Base-by-base conservation (phyloP, 352 stramenopile species). In the Phytophthora sojae region DNA sequence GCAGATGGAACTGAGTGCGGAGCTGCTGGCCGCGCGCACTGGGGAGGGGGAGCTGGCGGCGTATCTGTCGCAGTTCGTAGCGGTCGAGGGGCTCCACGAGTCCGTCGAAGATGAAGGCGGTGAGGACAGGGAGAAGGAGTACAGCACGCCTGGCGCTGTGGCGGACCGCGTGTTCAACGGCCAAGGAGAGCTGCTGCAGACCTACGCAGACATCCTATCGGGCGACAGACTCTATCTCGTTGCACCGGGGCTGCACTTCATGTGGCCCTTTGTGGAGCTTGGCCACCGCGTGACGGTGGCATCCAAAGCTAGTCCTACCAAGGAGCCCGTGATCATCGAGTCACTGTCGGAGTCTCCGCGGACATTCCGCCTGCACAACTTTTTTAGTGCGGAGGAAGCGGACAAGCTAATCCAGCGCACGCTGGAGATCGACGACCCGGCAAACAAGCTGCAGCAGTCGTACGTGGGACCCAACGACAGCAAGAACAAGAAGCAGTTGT, bases 311-410 rank as follows among this genome's bases (percentile, higher is more conserved):
- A 93, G 83, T 42, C 85, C 85, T 9, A 94, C 82, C 42, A 76
- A 80, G 51, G 68, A 84, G 57, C 71, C 82, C 3, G 76, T 94
- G 54, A 74, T 94, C 44, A 82, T 96, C 39, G 88, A 94, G 71
- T 93, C 85, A 44, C 72, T 94, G 7, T 91, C 79, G 17, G 88
- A 96, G 56, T 92, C 81, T 17, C 93, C 93, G 14, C 83, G 91
- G 21, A 90, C 93, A 49, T 97, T 97, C 74, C 81, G 85, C 53
- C 51, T 98, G 47, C 80, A 96, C 76, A 90, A 97, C 55, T 97
- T 98, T 57, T 96, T 98, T 65, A 88, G 77, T 49, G 66, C 76
- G 25, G 81, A 87, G 4, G 93, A 98, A 61, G 88, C 90, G 8
- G 86, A 97, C 57, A 77, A 79, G 11, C 73, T 97, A 55, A 91